Percentiles rank a stretch among this genome's conserved stretches.
Evolutionary conservation across 106 monocot genomes (phyloP).

Genomic region (Phalaenopsis equestris): DNA sequence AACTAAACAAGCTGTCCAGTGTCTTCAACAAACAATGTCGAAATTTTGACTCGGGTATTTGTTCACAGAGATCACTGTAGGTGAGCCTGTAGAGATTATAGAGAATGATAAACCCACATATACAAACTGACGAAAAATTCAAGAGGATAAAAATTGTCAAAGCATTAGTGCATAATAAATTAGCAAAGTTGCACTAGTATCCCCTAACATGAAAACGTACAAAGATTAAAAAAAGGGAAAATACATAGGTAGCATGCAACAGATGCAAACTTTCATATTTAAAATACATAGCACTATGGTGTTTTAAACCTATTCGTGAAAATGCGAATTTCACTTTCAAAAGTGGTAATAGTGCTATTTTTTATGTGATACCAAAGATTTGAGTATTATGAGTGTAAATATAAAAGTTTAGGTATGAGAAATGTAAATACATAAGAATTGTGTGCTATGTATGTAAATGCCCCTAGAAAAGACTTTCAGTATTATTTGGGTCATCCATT

Average conservation of each 20-base stretch:
- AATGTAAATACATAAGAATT: too few species aligned
- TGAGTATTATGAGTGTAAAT: too few species aligned
- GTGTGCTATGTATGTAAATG: too few species aligned
- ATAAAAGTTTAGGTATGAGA: too few species aligned
- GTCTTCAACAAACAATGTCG: conserved; percentile 74
- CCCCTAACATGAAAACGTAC: neutral
- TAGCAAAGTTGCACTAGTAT: neutral
- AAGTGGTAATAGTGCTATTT: too few species aligned
- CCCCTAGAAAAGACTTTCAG: neutral
- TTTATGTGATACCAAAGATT: too few species aligned
- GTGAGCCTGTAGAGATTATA: conserved; percentile 55
- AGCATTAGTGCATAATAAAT: neutral
- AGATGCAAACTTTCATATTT: too few species aligned
- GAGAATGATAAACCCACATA: neutral
- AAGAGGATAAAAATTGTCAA: neutral
- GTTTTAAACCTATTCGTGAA: too few species aligned
- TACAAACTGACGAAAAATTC: neutral
- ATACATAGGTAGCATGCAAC: too few species aligned
- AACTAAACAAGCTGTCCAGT: conserved; percentile 62
- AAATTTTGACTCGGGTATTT: conserved; percentile 87
- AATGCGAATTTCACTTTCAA: too few species aligned
- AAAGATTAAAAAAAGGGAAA: neutral
- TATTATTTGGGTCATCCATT: neutral
- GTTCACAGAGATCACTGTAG: conserved; percentile 86
- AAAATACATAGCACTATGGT: too few species aligned